phyloP scores from a whole-genome alignment of 2,329 filamentous ascomycete species.

The Tothia fuscella region DNA sequence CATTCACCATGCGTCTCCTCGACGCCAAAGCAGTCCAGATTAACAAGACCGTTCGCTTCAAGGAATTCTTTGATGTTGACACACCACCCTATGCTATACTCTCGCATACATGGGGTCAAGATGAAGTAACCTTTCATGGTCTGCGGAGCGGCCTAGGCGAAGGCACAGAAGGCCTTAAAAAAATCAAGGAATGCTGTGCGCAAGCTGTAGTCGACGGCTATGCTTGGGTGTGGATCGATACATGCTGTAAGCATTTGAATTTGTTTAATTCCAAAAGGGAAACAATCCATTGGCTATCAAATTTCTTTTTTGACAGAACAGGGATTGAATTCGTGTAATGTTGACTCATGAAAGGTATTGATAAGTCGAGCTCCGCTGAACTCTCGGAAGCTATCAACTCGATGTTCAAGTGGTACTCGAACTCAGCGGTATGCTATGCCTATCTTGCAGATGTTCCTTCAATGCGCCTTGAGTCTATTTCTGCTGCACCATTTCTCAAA shows the following conservation, averaged over 20 bases:
- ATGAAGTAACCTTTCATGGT: conserved; percentile 5
- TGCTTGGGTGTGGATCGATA: conserved; percentile 9
- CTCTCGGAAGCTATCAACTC: conserved; percentile 10
- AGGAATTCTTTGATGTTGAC: not conserved
- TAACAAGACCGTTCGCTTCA: not conserved
- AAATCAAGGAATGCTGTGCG: conserved; percentile 10
- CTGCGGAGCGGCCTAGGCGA: not conserved
- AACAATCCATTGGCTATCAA: not conserved
- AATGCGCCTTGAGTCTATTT: not conserved
- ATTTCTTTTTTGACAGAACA: too few species aligned
- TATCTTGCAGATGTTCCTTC: conserved; percentile 8
- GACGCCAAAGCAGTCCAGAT: too few species aligned
- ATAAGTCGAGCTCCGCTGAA: conserved; percentile 7
- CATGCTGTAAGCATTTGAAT: conserved; percentile 6
- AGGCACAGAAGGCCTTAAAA: conserved; percentile 8
- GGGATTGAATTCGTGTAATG: too few species aligned
- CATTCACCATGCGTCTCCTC: conserved; percentile 4
- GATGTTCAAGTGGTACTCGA: conserved; percentile 10
- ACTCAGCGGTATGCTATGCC: conserved; percentile 4
- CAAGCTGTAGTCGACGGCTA: conserved; percentile 8
- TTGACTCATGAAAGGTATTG: too few species aligned
- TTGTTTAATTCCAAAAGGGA: too few species aligned
- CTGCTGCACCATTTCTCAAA: not conserved
- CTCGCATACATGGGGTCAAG: conserved; percentile 9
- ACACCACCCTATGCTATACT: conserved; percentile 8